Base-by-base conservation (phyloP, 2,329 filamentous ascomycete genomes). In the Exophiala sp. region DNA sequence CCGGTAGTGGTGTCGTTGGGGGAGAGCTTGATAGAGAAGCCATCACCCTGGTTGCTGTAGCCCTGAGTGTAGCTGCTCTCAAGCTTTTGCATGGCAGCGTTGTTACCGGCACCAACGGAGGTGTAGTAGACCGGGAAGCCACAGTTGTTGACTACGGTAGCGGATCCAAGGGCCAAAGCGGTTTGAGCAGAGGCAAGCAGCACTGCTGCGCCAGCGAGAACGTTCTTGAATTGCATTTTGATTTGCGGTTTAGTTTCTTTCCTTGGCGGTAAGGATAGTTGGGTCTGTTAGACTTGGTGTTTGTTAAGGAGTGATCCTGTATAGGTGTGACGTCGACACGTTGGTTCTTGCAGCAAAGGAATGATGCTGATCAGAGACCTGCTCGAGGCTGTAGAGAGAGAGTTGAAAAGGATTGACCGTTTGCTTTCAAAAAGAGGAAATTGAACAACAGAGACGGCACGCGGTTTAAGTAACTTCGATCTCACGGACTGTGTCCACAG, bases 11-110 rank as follows among this genome's bases (percentile, higher is more conserved):
- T 69, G 29, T 65, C 66, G 24, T 70, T 64, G 16, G 62, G 67
- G 40, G 73, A 69, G 57, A 76, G 68, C 65, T 75, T 75, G 44
- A 76, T 63, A 1, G 73, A 59, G 43, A 76, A 65, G 8, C 74
- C 73, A 20, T 63, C 53, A 16, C 66, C 57, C 49, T 73, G 70
- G 43, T 65, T 64, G 60, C 62, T 66, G 57, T 72, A 65, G 12
- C 49, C 33, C 57, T 75, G 70, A 12, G 61, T 65, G 63, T 72
- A 75, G 40, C 53, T 53, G 5, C 69, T 57, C 3, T 62, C 41
- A 53, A 75, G 60, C 33, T 61, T 68, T 38, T 69, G 61, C 58
- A 62, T 60, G 34, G 57, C 54, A 1, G 67, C 61, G 34, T 66
- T 65, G 40, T 69, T 59, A 21, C 65, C 64, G 49, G 66, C 63